A percentile compares a stretch with the other conserved stretches of the same genome.
These are phyloP conservation scores for Hemerocallis citrina DNA, from an alignment of 106 monocot genomes.

Conservation along the genomic window DNA sequence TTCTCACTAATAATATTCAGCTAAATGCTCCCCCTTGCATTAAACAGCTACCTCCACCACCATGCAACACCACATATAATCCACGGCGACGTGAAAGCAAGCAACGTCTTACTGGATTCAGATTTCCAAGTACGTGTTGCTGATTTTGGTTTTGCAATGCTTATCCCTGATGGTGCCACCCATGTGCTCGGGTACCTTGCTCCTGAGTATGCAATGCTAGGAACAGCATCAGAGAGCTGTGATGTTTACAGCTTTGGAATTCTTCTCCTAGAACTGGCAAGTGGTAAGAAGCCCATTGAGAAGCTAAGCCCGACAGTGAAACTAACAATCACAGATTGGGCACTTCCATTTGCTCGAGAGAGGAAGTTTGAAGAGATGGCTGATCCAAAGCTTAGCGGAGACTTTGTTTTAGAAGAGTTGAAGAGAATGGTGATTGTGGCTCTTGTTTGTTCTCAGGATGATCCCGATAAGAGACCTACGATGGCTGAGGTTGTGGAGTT, in stretches of 20 bases:
- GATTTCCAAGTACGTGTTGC: slow-evolving; percentile 46
- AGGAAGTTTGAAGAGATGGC: slow-evolving; percentile 37
- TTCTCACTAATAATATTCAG: too few species aligned
- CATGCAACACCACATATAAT: slow-evolving; percentile 55
- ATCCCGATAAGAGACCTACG: slow-evolving; percentile 39
- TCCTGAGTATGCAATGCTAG: slow-evolving; percentile 50
- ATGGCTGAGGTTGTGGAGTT: slow-evolving; percentile 35
- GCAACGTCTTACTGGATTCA: slow-evolving; percentile 46
- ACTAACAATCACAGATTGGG: slow-evolving; percentile 40
- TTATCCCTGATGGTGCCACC: slow-evolving; percentile 52
- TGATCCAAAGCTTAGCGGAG: slow-evolving; percentile 33
- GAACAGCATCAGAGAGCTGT: slow-evolving; percentile 51
- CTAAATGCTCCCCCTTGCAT: neutral
- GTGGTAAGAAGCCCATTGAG: slow-evolving; percentile 46
- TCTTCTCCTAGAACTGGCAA: slow-evolving; percentile 50
- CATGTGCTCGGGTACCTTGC: slow-evolving; percentile 65
- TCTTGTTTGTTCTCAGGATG: slow-evolving; percentile 31
- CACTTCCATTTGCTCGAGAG: slow-evolving; percentile 37
- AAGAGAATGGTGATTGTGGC: slow-evolving; percentile 48
- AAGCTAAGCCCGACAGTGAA: slow-evolving; percentile 23
- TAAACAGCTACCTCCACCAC: slow-evolving; percentile 50
- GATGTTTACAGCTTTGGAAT: slow-evolving; percentile 67
- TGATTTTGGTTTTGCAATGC: slow-evolving; percentile 62
- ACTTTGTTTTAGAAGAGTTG: slow-evolving; percentile 25
- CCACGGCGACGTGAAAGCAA: slow-evolving; percentile 55